Evolutionary conservation across 2,329 filamentous ascomycete genomes (phyloP), one percentile per base, ranked within the genome.

Genomic region (Coniochaeta ligniaria): DNA sequence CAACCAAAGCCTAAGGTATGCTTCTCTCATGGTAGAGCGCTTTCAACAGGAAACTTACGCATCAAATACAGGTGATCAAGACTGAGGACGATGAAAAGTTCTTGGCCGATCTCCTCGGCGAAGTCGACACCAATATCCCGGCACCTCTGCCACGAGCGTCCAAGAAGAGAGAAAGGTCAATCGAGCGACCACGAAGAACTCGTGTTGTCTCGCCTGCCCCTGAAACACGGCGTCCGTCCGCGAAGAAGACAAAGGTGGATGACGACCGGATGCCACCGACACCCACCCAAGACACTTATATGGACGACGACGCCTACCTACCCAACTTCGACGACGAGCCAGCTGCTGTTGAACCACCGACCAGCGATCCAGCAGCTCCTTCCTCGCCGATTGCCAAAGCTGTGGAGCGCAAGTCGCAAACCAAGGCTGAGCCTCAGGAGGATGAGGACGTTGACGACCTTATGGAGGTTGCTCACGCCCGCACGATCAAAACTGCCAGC

Each of bases 1-100:
- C 87, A 87, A 61, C 80, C 88, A 16, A 98, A 97, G 72, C 82
- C 89, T 20, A 98, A 96, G 83, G 92, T 93, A 74, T 61, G 74
- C 60, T 20, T 9, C 41, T 28, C n/a, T 3, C 5, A 17, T 5
- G 43, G 36, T n/a, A 11, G 7, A 43, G 14, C 20, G 35, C 28
- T 38, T 9, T 35, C 20, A 45, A 22, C 16, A n/a, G 11, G 20
- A 24, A 58, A 58, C 66, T 71, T 14, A 66, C 52, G 6, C 14
- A 9, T 28, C 43, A 20, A 33, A 24, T 26, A 31, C 61, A 92
- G 91, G 83, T 85, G 50, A 79, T 86, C 63, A 91, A 89, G 68
- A 96, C 91, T 6, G 89, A 93, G 67, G 94, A 91, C 66, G 94
- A 98, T 69, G 89, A 92, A 61, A 89, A 90, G 60, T 99, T 98